phyloP scores from a whole-genome alignment of 805 yeast genomes.

The Yarrowia sp. region DNA sequence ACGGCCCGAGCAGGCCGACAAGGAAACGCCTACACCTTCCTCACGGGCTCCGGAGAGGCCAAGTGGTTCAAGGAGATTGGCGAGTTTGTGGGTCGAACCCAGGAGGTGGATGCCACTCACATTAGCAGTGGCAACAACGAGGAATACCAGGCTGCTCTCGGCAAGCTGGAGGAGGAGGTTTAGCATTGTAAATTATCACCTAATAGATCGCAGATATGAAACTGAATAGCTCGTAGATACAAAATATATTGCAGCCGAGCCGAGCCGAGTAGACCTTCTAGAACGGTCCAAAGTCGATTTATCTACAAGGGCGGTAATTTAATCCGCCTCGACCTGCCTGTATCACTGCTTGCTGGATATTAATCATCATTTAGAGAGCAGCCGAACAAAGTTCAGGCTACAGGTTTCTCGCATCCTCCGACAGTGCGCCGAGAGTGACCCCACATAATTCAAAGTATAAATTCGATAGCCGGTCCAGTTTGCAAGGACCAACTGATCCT shows the following conservation, averaged over 20 bases:
- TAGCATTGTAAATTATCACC: background rate
- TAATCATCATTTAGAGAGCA: background rate
- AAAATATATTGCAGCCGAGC: background rate
- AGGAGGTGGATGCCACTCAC: conserved; percentile 31
- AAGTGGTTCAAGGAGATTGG: conserved; percentile 46
- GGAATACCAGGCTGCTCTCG: conserved; percentile 48
- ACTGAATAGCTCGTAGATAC: no score
- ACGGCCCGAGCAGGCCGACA: conserved; percentile 86
- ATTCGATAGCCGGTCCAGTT: conserved; percentile 22
- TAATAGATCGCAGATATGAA: no score
- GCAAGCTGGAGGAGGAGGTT: conserved; percentile 45
- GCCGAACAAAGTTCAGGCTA: background rate
- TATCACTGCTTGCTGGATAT: background rate
- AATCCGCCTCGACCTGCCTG: background rate
- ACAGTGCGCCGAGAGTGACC: conserved; percentile 15
- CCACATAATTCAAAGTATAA: conserved; percentile 20
- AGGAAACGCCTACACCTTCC: conserved; percentile 73
- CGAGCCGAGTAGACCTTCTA: background rate
- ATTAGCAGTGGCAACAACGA: conserved; percentile 34
- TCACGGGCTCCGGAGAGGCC: conserved; percentile 76
- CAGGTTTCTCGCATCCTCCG: background rate
- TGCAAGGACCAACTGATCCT: background rate
- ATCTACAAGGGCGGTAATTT: no score
- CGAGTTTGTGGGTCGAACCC: conserved; percentile 35
- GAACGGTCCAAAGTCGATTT: background rate